These are phyloP conservation scores for Cucurbitaria berberidis DNA, from an alignment of 2,329 filamentous ascomycete species.

Conservation along the genomic window DNA sequence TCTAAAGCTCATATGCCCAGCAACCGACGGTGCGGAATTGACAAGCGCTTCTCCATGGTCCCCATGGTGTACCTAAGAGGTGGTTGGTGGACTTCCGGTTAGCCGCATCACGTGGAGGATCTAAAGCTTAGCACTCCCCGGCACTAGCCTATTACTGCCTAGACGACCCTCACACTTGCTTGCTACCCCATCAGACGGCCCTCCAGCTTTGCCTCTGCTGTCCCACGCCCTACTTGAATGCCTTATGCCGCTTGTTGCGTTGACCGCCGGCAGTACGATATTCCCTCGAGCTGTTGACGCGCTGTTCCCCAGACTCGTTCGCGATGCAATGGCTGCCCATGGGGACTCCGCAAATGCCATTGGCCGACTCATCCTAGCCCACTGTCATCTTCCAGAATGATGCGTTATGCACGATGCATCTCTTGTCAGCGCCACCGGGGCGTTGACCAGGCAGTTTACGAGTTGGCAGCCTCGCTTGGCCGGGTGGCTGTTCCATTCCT, in stretches of 20 bases:
- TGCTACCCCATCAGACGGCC: not conserved
- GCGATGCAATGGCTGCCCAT: constrained; percentile 4
- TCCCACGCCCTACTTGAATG: constrained; percentile 4
- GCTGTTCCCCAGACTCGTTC: constrained; percentile 1
- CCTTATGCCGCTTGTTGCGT: constrained; percentile 5
- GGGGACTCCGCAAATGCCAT: constrained; percentile 6
- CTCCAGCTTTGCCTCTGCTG: not conserved
- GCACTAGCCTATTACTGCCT: not conserved
- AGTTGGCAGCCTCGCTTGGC: not conserved
- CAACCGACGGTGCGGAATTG: constrained; percentile 11
- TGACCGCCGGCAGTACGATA: not conserved
- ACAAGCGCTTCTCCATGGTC: constrained; percentile 6
- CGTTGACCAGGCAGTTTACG: not conserved
- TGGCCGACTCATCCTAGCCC: not conserved
- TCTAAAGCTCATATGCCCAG: constrained; percentile 15
- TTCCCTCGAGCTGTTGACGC: not conserved
- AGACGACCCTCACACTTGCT: not conserved
- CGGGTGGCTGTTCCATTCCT: not conserved
- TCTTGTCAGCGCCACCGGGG: constrained; percentile 5
- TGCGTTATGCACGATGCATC: constrained; percentile 1
- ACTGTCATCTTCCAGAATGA: not conserved
- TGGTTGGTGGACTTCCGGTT: constrained; percentile 11
- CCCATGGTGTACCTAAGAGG: not conserved
- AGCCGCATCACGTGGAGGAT: not conserved
- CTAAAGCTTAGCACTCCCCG: not conserved